These are phyloP conservation scores for Diaporthe sp. DNA, from an alignment of 2,329 filamentous ascomycete species.

Conservation along the genomic window DNA sequence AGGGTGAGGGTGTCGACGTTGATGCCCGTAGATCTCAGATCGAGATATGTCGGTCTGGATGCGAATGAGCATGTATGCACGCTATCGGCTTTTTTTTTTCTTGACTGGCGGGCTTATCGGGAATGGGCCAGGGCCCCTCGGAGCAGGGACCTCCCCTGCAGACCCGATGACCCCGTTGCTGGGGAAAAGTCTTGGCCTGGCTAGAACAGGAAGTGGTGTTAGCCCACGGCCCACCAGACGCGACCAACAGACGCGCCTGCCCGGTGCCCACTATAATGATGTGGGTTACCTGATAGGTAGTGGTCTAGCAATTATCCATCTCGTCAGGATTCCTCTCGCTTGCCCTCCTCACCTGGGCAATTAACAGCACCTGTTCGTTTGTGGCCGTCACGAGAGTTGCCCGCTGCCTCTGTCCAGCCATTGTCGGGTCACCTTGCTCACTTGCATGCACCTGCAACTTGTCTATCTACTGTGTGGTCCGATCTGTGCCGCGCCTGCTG, in stretches of 20 bases:
- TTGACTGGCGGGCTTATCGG: background rate
- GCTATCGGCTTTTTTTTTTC: background rate
- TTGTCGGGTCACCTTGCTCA: conserved; percentile 1
- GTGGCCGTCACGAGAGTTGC: background rate
- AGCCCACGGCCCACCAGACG: conserved; percentile 5
- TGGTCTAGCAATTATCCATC: background rate
- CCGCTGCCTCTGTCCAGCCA: background rate
- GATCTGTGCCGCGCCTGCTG: conserved; percentile 1
- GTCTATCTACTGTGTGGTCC: background rate
- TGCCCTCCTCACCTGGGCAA: background rate
- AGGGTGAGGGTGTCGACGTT: background rate
- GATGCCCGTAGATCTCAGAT: background rate
- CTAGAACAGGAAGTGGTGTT: background rate
- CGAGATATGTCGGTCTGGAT: background rate
- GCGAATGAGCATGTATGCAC: too few relatives aligned
- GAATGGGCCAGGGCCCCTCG: background rate
- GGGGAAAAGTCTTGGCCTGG: background rate
- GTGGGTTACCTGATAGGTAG: conserved; percentile 2
- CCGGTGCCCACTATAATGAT: conserved; percentile 1
- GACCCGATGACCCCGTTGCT: conserved; percentile 9
- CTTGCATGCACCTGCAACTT: conserved; percentile 9
- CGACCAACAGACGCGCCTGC: conserved; percentile 22
- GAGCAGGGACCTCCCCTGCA: background rate
- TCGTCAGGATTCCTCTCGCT: background rate
- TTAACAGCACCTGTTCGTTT: too few relatives aligned